phyloP scores from a whole-genome alignment of 257 asterid species.

The Capsicum baccatum region DNA sequence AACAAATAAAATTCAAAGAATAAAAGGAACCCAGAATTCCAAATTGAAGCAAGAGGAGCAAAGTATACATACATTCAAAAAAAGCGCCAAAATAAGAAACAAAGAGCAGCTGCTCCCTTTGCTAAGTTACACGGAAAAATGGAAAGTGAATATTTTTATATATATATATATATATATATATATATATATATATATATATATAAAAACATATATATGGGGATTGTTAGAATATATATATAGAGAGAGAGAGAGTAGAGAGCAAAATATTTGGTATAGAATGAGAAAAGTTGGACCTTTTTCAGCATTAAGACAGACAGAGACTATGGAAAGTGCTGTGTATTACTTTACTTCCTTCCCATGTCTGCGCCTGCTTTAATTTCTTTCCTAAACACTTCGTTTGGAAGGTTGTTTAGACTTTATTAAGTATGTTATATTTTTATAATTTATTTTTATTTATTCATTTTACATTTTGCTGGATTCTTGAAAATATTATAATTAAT shows the following conservation, averaged over 20 bases:
- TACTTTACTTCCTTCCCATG: background rate
- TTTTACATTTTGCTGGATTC: too few relatives aligned
- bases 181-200: too few relatives aligned
- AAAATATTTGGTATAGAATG: background rate
- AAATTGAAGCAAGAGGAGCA: background rate
- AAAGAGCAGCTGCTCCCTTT: background rate
- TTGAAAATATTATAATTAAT: too few relatives aligned
- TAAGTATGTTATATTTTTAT: too few relatives aligned
- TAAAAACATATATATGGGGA: background rate
- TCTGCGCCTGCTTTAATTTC: background rate
- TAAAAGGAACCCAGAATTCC: background rate
- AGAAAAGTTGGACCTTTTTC: conserved; percentile 23
- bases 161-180: background rate
- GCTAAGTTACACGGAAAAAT: background rate
- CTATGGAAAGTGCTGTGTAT: background rate
- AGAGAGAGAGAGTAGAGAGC: background rate
- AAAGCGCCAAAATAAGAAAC: conserved; percentile 2
- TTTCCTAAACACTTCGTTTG: background rate
- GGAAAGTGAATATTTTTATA: background rate
- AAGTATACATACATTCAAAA: conserved; percentile 21
- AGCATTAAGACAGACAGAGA: background rate
- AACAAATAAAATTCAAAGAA: background rate
- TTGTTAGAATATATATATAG: background rate
- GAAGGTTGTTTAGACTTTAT: too few relatives aligned
- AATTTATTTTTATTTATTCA: too few relatives aligned